Base-by-base conservation (phyloP, 805 yeast species). In the Peterozyma xylosa region DNA sequence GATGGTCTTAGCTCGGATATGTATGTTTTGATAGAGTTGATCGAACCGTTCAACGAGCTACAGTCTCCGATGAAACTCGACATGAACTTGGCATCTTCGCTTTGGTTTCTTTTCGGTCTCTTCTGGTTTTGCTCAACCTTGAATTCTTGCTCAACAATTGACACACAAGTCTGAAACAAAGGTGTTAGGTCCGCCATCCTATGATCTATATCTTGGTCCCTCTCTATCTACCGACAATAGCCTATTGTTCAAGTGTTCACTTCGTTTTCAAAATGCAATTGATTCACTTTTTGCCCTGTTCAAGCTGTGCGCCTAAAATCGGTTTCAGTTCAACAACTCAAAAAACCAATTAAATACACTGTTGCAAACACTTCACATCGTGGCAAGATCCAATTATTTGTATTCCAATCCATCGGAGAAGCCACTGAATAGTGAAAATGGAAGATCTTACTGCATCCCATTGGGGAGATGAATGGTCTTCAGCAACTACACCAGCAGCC, bases 391-490 rank as follows among this genome's bases (percentile, higher is more conserved):
- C 7, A 21, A 21, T 21, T 7, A 21, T 21, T 21, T 7, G 7
- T 21, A 21, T 21, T 21, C 27, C 27, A 21, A 21, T 21, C 27
- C 27, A 21, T 21, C 27, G 4, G 27, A 38, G 13, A 10, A 9
- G 30, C 2, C 16, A 52, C 53, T 13, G 54, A 51, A 27, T 7
- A 21, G 27, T 4, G 51, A 48, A 37, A 55, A 58, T 47, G 61
- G 80, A 76, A 27, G 76, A 72, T 43, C 62, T 76, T 29, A 70
- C 75, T 9, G 74, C 76, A 5, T 73, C 80, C 1, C 76, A 71
- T 46, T 80, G 86, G 86, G 84, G 73, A 45, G 86, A 79, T 51
- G 74, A 70, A 3, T 57, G 74, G 11, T 58, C 74, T 11, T 60
- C 76, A 2, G 59, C 57, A 33, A 61, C 67, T 3, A 50, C 54